Base-by-base conservation (phyloP, 2,329 filamentous ascomycete genomes). In the Aspergillus vadensis region DNA sequence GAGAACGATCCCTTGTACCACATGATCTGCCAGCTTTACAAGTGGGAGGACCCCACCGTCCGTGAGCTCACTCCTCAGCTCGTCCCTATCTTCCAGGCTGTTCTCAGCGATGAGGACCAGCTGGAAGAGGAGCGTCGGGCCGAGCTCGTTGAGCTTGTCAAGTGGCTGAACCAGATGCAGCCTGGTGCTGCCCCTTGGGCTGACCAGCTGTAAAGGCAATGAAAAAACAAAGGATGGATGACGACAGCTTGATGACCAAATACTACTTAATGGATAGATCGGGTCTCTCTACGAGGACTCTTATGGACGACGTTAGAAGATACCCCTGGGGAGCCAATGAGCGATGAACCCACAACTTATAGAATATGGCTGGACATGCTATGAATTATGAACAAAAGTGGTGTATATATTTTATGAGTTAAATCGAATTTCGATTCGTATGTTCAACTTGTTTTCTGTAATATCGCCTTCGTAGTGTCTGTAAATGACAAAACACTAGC, bases 1-100 rank as follows among this genome's bases (percentile, higher is more conserved):
- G 95, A 98, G 85, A 98, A 99, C 79, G 91, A 91, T 70, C 92
- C 95, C 8, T 88, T 98, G 62, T 99, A 90, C 80, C 86, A 90
- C 76, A 96, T 93, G 86, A 89, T 99, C 71, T 89, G 91, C 77
- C 88, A 90, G 77, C 85, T 98, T 65, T 97, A 81, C 71, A 80
- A 80, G 66, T 78, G 76, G 72, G 77, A 81, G 63, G 78, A 82
- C 64, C 65, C 74, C 19, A 81, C 77, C 49, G 74, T 82, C 61
- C 76, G 75, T 53, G 72, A 76, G 50, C 75, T 81, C 27, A 82
- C 80, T 4, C 78, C 78, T 2, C 75, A 76, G 52, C 72, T 82
- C 47, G 71, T 81, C 32, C 79, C 80, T 15, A 72, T 82, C 67
- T 79, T 82, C 73, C 75, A 81, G 67, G 70, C 77, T 27, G 80